A percentile compares a stretch with the other conserved stretches of the same genome.
phyloP scores from a whole-genome alignment of 768 basidiomycete genomes.

The Pisolithus sp. region DNA sequence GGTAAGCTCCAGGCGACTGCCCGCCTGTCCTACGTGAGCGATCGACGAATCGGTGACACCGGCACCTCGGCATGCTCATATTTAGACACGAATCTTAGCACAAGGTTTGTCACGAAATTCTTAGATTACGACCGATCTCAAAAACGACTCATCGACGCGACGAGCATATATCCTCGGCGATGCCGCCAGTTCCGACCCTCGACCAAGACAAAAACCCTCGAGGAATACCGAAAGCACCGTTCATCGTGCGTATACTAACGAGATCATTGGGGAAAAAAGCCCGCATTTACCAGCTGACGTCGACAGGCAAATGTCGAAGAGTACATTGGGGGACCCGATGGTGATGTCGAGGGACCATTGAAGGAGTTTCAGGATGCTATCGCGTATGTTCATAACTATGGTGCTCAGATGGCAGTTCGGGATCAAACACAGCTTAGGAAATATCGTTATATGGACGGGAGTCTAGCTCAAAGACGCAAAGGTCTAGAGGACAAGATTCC shows the following conservation, averaged over 20 bases:
- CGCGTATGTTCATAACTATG: constrained; percentile 53
- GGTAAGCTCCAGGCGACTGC: too few species aligned
- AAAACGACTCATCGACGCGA: background rate
- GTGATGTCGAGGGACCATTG: constrained; percentile 70
- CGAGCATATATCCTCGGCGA: background rate
- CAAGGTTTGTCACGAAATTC: background rate
- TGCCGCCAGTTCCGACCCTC: constrained; percentile 26
- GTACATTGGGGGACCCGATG: constrained; percentile 75
- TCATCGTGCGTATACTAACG: constrained; percentile 60
- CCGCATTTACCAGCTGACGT: background rate
- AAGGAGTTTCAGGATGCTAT: constrained; percentile 86
- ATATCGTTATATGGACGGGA: constrained; percentile 97
- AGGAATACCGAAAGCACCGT: constrained; percentile 93
- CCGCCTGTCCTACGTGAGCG: too few species aligned
- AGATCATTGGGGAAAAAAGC: background rate
- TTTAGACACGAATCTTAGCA: too few species aligned
- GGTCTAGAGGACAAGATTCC: constrained; percentile 92
- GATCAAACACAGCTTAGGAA: constrained; percentile 56
- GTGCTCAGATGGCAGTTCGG: constrained; percentile 8
- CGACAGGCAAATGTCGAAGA: constrained; percentile 81
- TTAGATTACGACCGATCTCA: background rate
- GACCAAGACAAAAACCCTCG: constrained; percentile 66
- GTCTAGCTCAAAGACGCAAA: constrained; percentile 67
- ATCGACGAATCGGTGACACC: background rate
- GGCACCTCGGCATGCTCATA: too few species aligned